Evolutionary conservation across 2,329 filamentous ascomycete species (phyloP).

Genomic region (Davidsoniella virescens): DNA sequence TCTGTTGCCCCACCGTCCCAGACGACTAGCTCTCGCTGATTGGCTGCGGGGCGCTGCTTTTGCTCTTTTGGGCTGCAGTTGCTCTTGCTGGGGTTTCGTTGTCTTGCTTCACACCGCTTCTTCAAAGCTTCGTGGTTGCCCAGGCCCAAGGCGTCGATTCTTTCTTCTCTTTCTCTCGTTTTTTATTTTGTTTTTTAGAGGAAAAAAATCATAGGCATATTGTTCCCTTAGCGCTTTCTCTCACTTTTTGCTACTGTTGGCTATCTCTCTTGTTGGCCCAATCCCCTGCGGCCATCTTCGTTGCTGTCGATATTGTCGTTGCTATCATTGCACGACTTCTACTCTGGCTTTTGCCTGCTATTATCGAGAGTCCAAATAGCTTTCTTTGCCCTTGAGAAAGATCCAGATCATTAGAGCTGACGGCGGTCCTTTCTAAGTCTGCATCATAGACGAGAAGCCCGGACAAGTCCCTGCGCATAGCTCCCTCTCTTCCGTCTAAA

Average conservation of each 20-base stretch:
- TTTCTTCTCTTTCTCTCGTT: conserved; percentile 10
- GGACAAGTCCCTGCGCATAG: no score
- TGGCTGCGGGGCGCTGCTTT: background rate
- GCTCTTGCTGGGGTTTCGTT: conserved; percentile 1
- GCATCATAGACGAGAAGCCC: no score
- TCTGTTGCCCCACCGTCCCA: background rate
- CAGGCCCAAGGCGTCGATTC: conserved; percentile 4
- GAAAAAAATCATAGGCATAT: background rate
- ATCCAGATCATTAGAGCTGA: no score
- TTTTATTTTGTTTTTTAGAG: conserved; percentile 2
- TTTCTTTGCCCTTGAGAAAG: no score
- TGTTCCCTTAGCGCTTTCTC: background rate
- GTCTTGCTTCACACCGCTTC: conserved; percentile 10
- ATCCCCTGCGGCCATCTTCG: no score
- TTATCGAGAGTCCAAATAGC: no score
- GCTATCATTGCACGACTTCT: no score
- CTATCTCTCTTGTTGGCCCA: no score
- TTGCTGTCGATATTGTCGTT: no score
- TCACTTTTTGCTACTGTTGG: background rate
- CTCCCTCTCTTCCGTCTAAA: no score
- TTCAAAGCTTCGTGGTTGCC: conserved; percentile 10
- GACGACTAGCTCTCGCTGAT: background rate
- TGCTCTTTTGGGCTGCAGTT: conserved; percentile 1
- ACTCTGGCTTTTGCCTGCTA: no score
- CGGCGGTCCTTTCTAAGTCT: no score